Evolutionary conservation across 306 rosid species (phyloP), one percentile per base, ranked within the genome.

Genomic region (cucumber (Cucumis sativus)): DNA sequence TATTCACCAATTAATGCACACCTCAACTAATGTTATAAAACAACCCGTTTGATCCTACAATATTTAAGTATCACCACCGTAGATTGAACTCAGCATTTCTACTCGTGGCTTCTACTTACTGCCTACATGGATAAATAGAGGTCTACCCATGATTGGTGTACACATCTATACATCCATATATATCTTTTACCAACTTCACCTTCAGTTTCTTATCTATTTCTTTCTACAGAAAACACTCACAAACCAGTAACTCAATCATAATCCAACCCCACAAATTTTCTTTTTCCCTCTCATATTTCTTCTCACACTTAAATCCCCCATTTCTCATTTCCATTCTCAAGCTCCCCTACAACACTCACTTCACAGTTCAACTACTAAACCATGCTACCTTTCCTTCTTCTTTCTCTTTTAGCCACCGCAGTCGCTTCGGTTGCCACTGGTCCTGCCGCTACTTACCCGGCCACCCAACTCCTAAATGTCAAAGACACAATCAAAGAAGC

Each of bases 401-500:
- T 69, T 40, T 60, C 41, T 13, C 68, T 75, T 47, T 35, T 41
- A 59, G 28, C 49, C 0, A 16, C 74, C 10, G 11, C 64, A 25
- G 8, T 30, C 68, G 4, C 77, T 57, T 0, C 79, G 39, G 23
- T 49, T 45, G 9, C 87, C 9, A 61, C 79, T 5, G 21, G 20
- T 78, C 49, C 28, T 1, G 14, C 51, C 23, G 28, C 75, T n/a
- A 58, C 80, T 0, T 60, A 80, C 79, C 85, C 88, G 21, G 74
- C 80, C 35, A 84, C 85, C 74, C 92, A 88, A 43, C 76, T 33
- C 68, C 33, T 86, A 4, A 58, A 82, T 52, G 74, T 84, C 4
- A 76, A 86, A 77, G 77, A 83, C 40, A 82, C 76, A 39, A 67
- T 80, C 79, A 71, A 76, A 3, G 80, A 57, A 21, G 37, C 80